phyloP scores from a whole-genome alignment of 352 stramenopile genomes.

The Thalassiosira exigua region DNA sequence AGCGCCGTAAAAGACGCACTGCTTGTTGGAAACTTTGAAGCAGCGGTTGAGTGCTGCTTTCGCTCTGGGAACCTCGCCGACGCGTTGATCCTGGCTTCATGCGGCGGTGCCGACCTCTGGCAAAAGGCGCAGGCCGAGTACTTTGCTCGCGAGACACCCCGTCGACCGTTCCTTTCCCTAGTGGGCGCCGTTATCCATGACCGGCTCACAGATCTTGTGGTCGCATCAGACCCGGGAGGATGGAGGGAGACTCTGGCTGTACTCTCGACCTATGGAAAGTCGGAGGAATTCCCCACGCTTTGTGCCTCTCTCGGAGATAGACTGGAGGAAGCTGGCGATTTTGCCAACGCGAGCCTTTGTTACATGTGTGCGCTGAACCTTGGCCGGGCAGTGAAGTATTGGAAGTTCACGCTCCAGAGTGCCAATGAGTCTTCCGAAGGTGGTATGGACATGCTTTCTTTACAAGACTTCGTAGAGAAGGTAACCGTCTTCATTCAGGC shows the following conservation, averaged over 20 bases:
- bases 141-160: conserved; percentile 88
- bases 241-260: conserved; percentile 98
- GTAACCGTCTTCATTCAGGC: conserved; percentile 90
- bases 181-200: conserved; percentile 96
- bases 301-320: conserved; percentile 93
- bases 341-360: conserved; percentile 92
- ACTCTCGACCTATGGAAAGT: conserved; percentile 96
- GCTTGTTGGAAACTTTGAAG: conserved; percentile 97
- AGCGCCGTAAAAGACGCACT: conserved; percentile 93
- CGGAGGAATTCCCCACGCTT: conserved; percentile 94
- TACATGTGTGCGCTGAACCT: conserved; percentile 94
- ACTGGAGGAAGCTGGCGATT: conserved; percentile 91
- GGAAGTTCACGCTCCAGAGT: conserved; percentile 88
- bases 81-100: conserved; percentile 91
- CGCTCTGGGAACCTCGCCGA: conserved; percentile 95
- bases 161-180: conserved; percentile 94
- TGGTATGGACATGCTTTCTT: conserved; percentile 84
- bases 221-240: conserved; percentile 88
- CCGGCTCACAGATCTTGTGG: conserved; percentile 88
- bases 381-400: conserved; percentile 87
- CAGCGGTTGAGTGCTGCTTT: conserved; percentile 96
- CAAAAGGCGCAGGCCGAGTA: conserved; percentile 94
- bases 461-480: conserved; percentile 97
- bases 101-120: conserved; percentile 93
- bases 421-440: conserved; percentile 73